Evolutionary conservation across 768 basidiomycete species (phyloP).

Genomic region (Podaxis pistillaris): DNA sequence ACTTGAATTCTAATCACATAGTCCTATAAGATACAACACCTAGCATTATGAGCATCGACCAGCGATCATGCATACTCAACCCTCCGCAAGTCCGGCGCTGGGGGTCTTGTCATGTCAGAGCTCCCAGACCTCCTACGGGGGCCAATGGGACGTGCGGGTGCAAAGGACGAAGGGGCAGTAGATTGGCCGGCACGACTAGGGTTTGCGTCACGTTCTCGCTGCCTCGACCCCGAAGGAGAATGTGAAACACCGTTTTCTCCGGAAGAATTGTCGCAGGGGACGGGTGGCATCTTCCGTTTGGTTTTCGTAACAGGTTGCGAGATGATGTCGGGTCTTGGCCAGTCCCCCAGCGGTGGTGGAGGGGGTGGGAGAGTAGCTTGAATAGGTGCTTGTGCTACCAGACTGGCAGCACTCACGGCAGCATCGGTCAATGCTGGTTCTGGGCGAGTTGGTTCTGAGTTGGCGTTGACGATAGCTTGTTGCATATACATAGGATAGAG

Average conservation of each 20-base stretch:
- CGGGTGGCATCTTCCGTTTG: constrained; percentile 26
- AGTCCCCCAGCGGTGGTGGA: constrained; percentile 49
- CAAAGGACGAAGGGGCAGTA: constrained; percentile 1
- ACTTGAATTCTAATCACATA: not conserved
- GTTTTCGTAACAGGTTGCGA: constrained; percentile 26
- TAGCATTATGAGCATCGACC: not conserved
- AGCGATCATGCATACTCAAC: not conserved
- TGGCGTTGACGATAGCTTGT: constrained; percentile 6
- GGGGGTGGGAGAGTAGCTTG: constrained; percentile 26
- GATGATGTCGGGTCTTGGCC: constrained; percentile 49
- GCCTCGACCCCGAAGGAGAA: not conserved
- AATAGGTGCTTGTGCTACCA: constrained; percentile 20
- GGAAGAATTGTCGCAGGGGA: not conserved
- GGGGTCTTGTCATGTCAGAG: constrained; percentile 3
- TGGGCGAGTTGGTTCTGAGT: constrained; percentile 22
- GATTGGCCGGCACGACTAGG: not conserved
- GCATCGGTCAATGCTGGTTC: constrained; percentile 27
- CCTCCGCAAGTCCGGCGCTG: not conserved
- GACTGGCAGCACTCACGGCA: constrained; percentile 18
- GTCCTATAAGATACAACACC: constrained; percentile 5
- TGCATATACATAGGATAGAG: constrained; percentile 32
- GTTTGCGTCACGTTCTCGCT: not conserved
- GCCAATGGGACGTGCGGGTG: not conserved
- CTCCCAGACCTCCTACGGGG: constrained; percentile 10
- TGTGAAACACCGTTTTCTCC: not conserved